Conservation (phyloP, 768 basidiomycete genomes). For the Hericium erinaceus region DNA sequence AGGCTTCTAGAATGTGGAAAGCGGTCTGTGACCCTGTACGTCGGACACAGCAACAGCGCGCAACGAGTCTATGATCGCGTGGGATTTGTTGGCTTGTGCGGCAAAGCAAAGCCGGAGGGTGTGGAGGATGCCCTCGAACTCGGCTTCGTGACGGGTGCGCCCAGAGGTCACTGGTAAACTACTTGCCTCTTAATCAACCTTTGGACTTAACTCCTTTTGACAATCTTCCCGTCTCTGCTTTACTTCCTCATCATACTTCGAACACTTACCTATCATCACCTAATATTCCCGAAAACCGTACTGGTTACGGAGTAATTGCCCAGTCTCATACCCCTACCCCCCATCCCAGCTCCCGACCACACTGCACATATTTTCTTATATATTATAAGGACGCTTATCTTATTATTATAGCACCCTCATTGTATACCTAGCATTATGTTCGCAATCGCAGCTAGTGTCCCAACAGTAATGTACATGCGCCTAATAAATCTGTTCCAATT, state of each 20-base stretch:
- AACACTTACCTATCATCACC: not conserved
- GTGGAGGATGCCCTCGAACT: conserved; percentile 45
- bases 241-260: not conserved
- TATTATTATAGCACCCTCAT: not conserved
- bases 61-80: conserved; percentile 44
- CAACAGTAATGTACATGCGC: not conserved
- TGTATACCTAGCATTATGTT: conserved; percentile 3
- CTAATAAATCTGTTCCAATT: too few relatives aligned
- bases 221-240: not conserved
- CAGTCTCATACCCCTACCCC: not conserved
- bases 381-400: not conserved
- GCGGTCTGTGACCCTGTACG: conserved; percentile 43
- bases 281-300: not conserved
- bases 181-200: not conserved
- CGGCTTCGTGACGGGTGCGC: conserved; percentile 35
- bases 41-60: conserved; percentile 42
- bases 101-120: conserved; percentile 26
- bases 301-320: not conserved
- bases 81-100: conserved; percentile 40
- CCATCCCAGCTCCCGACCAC: not conserved
- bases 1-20: conserved; percentile 37
- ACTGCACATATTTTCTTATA: not conserved
- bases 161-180: conserved; percentile 45
- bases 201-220: not conserved
- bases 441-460: not conserved